A percentile compares a stretch with the other conserved stretches of the same genome.
These are phyloP conservation scores for Lasiosphaeriaceae sp. DNA, from an alignment of 495 filamentous ascomycete species.

Conservation along the genomic window DNA sequence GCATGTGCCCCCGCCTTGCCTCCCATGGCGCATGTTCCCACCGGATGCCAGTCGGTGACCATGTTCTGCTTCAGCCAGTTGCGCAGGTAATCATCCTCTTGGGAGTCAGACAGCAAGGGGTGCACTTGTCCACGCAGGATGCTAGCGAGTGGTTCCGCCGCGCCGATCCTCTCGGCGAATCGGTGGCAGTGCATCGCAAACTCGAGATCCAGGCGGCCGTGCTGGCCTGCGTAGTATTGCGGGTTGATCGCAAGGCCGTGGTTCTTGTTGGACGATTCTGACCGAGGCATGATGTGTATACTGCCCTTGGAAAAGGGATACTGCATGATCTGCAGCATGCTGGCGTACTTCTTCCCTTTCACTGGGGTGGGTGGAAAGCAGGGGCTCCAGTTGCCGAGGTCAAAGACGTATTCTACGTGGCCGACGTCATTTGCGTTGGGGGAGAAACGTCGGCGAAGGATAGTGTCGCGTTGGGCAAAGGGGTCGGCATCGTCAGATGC, in stretches of 20 bases:
- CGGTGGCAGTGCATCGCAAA: constrained; percentile 36
- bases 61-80: constrained; percentile 38
- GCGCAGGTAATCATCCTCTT: constrained; percentile 32
- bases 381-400: constrained; percentile 48
- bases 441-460: constrained; percentile 33
- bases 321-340: constrained; percentile 51
- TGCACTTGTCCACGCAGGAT: constrained; percentile 38
- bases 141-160: constrained; percentile 35
- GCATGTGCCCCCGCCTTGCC: constrained; percentile 23
- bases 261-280: not conserved
- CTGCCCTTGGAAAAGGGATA: constrained; percentile 49
- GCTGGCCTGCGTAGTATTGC: constrained; percentile 34
- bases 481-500: constrained; percentile 2
- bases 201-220: constrained; percentile 42
- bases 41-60: constrained; percentile 44
- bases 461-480: constrained; percentile 6
- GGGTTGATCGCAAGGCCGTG: constrained; percentile 36
- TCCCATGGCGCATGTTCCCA: constrained; percentile 55
- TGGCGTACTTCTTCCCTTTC: constrained; percentile 44
- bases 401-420: constrained; percentile 51
- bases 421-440: constrained; percentile 27
- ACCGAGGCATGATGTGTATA: constrained; percentile 39
- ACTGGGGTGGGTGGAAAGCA: constrained; percentile 30
- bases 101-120: constrained; percentile 24
- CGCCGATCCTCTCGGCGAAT: constrained; percentile 43